phyloP scores from a whole-genome alignment of 768 basidiomycete genomes.

The Chalciporus chontae region DNA sequence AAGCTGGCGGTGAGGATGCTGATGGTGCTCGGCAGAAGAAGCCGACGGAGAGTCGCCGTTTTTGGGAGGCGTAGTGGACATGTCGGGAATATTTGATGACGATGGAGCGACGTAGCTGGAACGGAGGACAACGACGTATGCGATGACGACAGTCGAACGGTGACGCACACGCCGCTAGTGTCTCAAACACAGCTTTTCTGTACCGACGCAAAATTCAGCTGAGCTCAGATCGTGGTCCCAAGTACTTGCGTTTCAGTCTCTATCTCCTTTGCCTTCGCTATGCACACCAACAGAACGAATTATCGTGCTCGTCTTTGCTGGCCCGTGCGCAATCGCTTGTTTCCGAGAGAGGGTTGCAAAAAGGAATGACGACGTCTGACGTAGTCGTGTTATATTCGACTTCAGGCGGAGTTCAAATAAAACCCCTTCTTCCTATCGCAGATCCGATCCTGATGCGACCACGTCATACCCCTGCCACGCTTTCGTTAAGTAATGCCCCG shows the following conservation, averaged over 20 bases:
- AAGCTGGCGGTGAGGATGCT: conserved; percentile 17
- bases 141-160: conserved; percentile 26
- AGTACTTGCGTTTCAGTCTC: too few relatives aligned
- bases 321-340: conserved; percentile 30
- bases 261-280: not conserved
- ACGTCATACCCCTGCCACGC: conserved; percentile 29
- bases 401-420: conserved; percentile 40
- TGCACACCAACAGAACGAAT: not conserved
- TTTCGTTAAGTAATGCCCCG: conserved; percentile 13
- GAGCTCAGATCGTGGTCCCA: not conserved
- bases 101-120: not conserved
- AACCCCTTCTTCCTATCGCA: conserved; percentile 27
- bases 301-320: conserved; percentile 18
- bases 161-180: conserved; percentile 14
- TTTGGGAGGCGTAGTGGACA: conserved; percentile 28
- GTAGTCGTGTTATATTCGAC: conserved; percentile 42
- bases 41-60: conserved; percentile 35
- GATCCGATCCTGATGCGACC: conserved; percentile 34
- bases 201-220: conserved; percentile 13
- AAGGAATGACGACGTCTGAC: conserved; percentile 41
- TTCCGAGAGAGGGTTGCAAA: conserved; percentile 31
- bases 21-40: conserved; percentile 12
- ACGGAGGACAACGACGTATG: conserved; percentile 9
- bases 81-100: conserved; percentile 23
- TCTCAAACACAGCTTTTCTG: conserved; percentile 21